Evolutionary conservation across 805 yeast genomes (phyloP).

Genomic region (Candida insectalens): DNA sequence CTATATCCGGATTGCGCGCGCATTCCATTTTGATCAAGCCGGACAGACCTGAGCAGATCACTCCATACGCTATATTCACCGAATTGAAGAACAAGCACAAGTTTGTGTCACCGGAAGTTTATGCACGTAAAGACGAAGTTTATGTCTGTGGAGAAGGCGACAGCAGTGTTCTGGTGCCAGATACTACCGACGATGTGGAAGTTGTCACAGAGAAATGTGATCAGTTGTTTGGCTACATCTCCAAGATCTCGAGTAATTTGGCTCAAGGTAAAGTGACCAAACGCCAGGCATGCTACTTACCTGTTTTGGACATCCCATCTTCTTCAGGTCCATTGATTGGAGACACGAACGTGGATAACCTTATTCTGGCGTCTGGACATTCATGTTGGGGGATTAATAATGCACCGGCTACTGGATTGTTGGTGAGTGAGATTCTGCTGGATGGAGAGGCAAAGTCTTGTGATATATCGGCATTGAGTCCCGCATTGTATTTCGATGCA

Average conservation of each 20-base stretch:
- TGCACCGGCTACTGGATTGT: conserved; percentile 94
- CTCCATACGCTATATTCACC: conserved; percentile 91
- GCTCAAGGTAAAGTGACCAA: conserved; percentile 66
- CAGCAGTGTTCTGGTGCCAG: conserved; percentile 82
- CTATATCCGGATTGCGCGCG: conserved; percentile 88
- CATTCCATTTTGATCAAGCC: conserved; percentile 92
- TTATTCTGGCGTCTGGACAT: conserved; percentile 85
- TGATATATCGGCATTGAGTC: conserved; percentile 75
- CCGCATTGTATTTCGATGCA: conserved; percentile 80
- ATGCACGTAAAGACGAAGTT: conserved; percentile 91
- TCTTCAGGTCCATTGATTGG: conserved; percentile 92
- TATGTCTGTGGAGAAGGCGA: conserved; percentile 98
- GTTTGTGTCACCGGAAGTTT: conserved; percentile 86
- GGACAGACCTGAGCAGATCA: conserved; percentile 54
- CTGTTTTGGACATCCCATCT: conserved; percentile 88
- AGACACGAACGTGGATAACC: conserved; percentile 74
- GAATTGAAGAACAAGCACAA: conserved; percentile 63
- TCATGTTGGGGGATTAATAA: conserved; percentile 99
- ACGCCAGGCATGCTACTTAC: conserved; percentile 91
- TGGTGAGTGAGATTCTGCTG: conserved; percentile 75
- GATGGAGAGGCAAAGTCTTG: conserved; percentile 79
- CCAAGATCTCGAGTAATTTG: conserved; percentile 61
- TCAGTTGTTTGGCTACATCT: conserved; percentile 71
- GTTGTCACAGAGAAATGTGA: conserved; percentile 85
- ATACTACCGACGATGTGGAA: conserved; percentile 87